These are phyloP conservation scores for Citrullus amarus DNA, from an alignment of 306 rosid species.

Conservation along the genomic window DNA sequence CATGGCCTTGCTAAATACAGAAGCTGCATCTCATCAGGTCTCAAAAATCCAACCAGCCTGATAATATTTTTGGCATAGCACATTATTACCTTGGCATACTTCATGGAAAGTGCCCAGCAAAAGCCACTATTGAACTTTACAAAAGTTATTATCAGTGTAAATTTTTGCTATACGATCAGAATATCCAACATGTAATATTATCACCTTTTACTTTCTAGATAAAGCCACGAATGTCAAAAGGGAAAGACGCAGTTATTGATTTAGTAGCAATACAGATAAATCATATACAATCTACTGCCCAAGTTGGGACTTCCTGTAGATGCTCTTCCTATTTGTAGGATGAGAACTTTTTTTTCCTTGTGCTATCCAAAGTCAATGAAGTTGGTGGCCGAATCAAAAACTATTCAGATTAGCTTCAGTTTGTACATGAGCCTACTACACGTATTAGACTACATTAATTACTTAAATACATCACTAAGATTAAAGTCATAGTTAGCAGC, in stretches of 20 bases:
- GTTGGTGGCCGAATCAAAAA: not conserved
- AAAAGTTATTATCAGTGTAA: not conserved
- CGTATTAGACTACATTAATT: not conserved
- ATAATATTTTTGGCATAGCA: not conserved
- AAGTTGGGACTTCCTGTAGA: not conserved
- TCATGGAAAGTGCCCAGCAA: not conserved
- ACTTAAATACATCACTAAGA: not conserved
- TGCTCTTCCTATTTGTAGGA: not conserved
- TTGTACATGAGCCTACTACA: not conserved
- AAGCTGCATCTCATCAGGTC: not conserved
- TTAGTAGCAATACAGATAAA: not conserved
- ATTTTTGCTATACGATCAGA: not conserved
- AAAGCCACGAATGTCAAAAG: not conserved
- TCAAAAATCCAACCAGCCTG: conserved; percentile 9
- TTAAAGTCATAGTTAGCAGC: conserved; percentile 21
- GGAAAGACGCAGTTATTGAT: not conserved
- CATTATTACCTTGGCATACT: not conserved
- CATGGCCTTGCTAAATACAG: not conserved
- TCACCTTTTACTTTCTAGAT: not conserved
- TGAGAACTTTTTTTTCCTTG: not conserved
- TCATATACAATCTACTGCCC: not conserved
- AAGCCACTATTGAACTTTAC: not conserved
- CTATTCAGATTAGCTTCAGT: conserved; percentile 1
- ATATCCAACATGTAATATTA: not conserved
- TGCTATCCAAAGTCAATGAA: not conserved